A percentile compares a stretch with the other conserved stretches of the same genome.
Conservation (phyloP, 139 green algal genomes). For the Chlamydomonas eustigma region DNA sequence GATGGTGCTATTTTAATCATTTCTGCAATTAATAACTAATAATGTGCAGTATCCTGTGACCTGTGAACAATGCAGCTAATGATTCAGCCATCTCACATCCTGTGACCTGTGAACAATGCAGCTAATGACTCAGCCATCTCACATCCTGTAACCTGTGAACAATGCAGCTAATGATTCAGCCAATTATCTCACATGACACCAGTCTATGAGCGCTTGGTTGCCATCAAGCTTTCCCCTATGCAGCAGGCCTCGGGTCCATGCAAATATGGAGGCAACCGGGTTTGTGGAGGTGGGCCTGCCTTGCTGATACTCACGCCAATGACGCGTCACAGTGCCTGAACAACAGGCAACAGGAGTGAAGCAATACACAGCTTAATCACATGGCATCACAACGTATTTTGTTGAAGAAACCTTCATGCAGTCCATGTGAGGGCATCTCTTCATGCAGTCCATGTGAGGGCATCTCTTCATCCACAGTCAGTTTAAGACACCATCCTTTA, state of each 20-base stretch:
- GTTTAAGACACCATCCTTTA: no score
- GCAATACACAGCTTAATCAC: no score
- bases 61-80: not conserved
- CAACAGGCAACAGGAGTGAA: no score
- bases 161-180: not conserved
- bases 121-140: not conserved
- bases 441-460: no score
- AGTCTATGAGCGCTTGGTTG: constrained; percentile 77
- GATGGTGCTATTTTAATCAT: no score
- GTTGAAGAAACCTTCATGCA: no score
- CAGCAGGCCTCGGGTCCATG: constrained; percentile 89
- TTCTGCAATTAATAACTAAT: no score
- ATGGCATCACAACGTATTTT: no score
- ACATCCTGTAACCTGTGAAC: not conserved
- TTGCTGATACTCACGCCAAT: constrained; percentile 96
- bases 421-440: no score
- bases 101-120: not conserved
- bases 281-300: constrained; percentile 92
- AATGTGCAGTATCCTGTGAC: no score
- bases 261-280: constrained; percentile 93
- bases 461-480: no score
- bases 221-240: constrained; percentile 89
- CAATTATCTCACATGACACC: constrained; percentile 37
- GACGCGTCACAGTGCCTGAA: constrained; percentile 86
- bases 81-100: not conserved